phyloP scores from a whole-genome alignment of 2,329 filamentous ascomycete genomes.

The Stromatinia cepivora region DNA sequence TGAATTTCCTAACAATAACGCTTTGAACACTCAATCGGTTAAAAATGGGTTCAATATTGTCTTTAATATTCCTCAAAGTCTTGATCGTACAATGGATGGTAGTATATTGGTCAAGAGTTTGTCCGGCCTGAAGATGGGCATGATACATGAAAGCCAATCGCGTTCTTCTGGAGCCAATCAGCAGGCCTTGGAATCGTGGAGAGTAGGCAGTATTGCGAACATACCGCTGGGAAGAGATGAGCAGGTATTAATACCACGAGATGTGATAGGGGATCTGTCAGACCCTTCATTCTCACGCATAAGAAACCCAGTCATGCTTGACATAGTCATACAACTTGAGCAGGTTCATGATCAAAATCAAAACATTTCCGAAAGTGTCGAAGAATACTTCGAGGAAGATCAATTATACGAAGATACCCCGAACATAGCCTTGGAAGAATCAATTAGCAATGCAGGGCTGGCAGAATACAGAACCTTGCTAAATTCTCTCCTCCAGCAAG shows the following conservation, averaged over 20 bases:
- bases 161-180: conserved; percentile 41
- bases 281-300: conserved; percentile 84
- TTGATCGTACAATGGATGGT: conserved; percentile 50
- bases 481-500: conserved; percentile 50
- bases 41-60: conserved; percentile 43
- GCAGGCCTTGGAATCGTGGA: conserved; percentile 53
- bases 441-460: conserved; percentile 28
- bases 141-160: conserved; percentile 61
- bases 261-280: conserved; percentile 71
- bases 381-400: conserved; percentile 31
- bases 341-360: conserved; percentile 31
- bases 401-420: conserved; percentile 25
- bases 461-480: conserved; percentile 43
- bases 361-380: conserved; percentile 28
- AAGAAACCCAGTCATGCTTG: conserved; percentile 70
- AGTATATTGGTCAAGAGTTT: conserved; percentile 51
- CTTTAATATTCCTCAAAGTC: conserved; percentile 48
- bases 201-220: conserved; percentile 78
- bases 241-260: conserved; percentile 75
- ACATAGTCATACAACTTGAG: conserved; percentile 62
- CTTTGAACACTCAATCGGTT: conserved; percentile 22
- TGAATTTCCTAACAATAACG: conserved; percentile 57
- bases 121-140: conserved; percentile 61
- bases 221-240: conserved; percentile 84
- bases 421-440: conserved; percentile 23